phyloP scores from a whole-genome alignment of 805 yeast species.

The Starmerella geochares region DNA sequence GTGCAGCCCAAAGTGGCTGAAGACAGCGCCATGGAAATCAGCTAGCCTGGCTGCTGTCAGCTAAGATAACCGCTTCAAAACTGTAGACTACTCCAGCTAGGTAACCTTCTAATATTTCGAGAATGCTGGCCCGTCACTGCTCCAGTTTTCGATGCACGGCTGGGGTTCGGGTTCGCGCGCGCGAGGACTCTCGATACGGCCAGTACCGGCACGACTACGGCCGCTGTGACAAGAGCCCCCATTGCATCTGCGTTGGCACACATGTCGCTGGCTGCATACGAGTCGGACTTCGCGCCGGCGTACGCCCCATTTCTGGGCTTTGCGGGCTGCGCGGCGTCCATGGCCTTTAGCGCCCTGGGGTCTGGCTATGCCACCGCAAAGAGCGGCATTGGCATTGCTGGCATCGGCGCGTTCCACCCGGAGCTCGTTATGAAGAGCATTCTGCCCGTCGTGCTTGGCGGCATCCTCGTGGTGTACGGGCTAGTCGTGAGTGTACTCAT shows the following conservation, averaged over 20 bases:
- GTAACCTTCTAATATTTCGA: too few species aligned
- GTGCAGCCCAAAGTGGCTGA: not conserved
- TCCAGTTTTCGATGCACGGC: too few species aligned
- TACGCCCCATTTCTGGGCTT: conserved; percentile 97
- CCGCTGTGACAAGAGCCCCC: not conserved
- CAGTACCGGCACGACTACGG: not conserved
- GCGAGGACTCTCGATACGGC: not conserved
- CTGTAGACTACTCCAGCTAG: too few species aligned
- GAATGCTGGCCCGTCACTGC: too few species aligned
- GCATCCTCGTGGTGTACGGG: conserved; percentile 94
- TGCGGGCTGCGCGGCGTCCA: conserved; percentile 89
- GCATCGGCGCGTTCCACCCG: conserved; percentile 95
- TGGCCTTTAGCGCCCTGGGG: conserved; percentile 87
- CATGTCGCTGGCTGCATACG: conserved; percentile 22
- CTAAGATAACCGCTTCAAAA: too few species aligned
- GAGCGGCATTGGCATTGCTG: conserved; percentile 95
- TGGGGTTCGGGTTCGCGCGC: not conserved
- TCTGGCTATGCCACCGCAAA: conserved; percentile 98
- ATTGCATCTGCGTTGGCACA: not conserved
- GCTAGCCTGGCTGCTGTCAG: too few species aligned
- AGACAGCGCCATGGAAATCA: conserved; percentile 16
- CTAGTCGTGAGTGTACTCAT: conserved; percentile 91
- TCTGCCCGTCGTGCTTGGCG: conserved; percentile 96
- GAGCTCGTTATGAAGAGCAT: conserved; percentile 84
- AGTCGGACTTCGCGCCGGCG: conserved; percentile 63